A percentile compares a stretch with the other conserved stretches of the same genome.
phyloP scores from a whole-genome alignment of 129 eudicot species.

The Tanacetum coccineum region DNA sequence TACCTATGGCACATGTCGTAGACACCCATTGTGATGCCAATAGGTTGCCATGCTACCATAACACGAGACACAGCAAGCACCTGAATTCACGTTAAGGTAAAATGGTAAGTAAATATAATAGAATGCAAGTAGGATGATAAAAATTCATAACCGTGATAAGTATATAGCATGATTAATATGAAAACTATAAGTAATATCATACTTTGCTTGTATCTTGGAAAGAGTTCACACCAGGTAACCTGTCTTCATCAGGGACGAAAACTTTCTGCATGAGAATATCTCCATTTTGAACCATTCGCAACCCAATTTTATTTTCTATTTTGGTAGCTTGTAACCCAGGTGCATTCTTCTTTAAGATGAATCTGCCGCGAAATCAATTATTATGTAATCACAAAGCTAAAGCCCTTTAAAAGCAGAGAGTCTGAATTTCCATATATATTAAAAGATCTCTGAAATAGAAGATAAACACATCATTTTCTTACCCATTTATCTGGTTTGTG shows the following conservation, averaged over 20 bases:
- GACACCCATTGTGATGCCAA: conserved; percentile 98
- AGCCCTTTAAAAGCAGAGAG: no score
- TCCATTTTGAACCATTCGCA: conserved; percentile 95
- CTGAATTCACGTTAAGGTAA: conserved; percentile 39
- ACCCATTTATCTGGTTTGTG: conserved; percentile 94
- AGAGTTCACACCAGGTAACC: conserved; percentile 90
- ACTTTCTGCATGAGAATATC: conserved; percentile 75
- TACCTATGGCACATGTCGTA: conserved; percentile 99
- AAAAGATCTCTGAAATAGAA: no score
- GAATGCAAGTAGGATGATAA: neutral
- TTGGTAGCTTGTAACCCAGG: conserved; percentile 87
- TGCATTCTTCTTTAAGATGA: conserved; percentile 70
- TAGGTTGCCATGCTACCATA: conserved; percentile 99
- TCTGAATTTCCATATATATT: no score
- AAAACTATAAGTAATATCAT: conserved; percentile 8
- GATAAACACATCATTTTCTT: conserved; percentile 12
- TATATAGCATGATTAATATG: no score
- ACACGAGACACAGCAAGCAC: conserved; percentile 99
- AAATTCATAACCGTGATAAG: neutral
- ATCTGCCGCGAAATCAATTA: conserved; percentile 41
- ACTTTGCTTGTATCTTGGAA: conserved; percentile 97
- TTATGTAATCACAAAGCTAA: neutral
- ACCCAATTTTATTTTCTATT: conserved; percentile 86
- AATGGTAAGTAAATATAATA: neutral
- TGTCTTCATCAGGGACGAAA: conserved; percentile 92